Base-by-base conservation (phyloP, 768 basidiomycete species). In the Boletellus ananas region DNA sequence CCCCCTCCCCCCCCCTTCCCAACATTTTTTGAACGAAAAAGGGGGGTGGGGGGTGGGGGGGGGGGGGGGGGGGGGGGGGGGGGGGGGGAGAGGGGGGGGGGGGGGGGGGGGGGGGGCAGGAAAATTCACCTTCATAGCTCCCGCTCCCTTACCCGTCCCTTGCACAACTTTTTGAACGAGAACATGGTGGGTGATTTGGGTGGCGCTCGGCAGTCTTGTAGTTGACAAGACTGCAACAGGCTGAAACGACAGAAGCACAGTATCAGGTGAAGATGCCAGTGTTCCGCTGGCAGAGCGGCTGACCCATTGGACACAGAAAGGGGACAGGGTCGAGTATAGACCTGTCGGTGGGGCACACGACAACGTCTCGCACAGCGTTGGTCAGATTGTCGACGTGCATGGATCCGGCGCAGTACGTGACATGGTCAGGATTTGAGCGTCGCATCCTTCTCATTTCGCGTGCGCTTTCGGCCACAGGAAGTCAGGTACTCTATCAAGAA, bases 271-370 rank as follows among this genome's bases (percentile, higher is more conserved):
- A 3, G 2, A 0, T 4, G 14, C 14, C 4, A 16, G 29, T 6
- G 18, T 6, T 23, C 0, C 3, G 7, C 7, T 10, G n/a, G 7
- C 6, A 1, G 12, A 2, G 8, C 14, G 10, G 8, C 49, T 62
- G n/a, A 62, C 29, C 11, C 34, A 16, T 12, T 10, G n/a, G 29
- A 2, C 3, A 3, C 23, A 69, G 71, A 55, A 64, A 51, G 74
- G 73, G 45, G 72, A 77, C 52, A 69, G 60, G 50, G 71, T 77
- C 55, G 73, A 74, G 55, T 77, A 76, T 50, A 66, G 72, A 44
- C 72, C 71, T 35, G 68, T 75, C 29, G 75, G 75, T 10, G 74
- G 72, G 18, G 56, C 43, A 8, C 18, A 48, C 6, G 73, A 75
- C 53, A 72, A 71, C 17, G 71, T 77, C 43, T 56, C 71, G 3